phyloP scores from a whole-genome alignment of 1,284 basidiomycete species.

The Blastosporella zonata region DNA sequence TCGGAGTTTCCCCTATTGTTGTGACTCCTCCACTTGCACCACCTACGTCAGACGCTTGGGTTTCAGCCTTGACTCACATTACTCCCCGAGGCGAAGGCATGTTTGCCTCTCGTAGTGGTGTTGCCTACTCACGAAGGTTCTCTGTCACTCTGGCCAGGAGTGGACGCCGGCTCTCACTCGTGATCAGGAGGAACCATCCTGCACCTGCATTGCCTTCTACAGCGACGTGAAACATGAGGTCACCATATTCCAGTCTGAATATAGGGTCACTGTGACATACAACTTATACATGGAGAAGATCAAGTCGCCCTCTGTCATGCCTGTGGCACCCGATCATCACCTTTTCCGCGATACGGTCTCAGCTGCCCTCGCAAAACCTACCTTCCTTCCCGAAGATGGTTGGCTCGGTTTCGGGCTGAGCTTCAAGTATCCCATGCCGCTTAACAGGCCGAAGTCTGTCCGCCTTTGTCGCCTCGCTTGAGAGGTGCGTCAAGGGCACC shows the following conservation, averaged over 20 bases:
- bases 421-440: conserved; percentile 33
- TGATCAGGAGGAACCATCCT: not conserved
- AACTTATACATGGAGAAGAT: conserved; percentile 29
- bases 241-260: conserved; percentile 33
- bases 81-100: conserved; percentile 36
- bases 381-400: conserved; percentile 30
- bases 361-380: conserved; percentile 21
- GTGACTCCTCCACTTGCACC: too few species aligned
- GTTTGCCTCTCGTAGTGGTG: conserved; percentile 46
- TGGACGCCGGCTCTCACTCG: conserved; percentile 24
- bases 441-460: not conserved
- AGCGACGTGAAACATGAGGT: conserved; percentile 46
- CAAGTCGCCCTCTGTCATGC: not conserved
- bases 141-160: conserved; percentile 31
- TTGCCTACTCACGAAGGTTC: conserved; percentile 43
- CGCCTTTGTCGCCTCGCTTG: not conserved
- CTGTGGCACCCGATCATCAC: conserved; percentile 13
- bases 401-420: conserved; percentile 33
- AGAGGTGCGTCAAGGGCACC: not conserved
- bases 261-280: conserved; percentile 40
- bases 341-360: conserved; percentile 18
- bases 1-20: too few species aligned
- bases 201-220: conserved; percentile 39
- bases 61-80: too few species aligned
- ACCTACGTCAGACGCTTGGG: too few species aligned